Base-by-base conservation (phyloP, 306 rosid genomes). In the Cicer cuneatum region DNA sequence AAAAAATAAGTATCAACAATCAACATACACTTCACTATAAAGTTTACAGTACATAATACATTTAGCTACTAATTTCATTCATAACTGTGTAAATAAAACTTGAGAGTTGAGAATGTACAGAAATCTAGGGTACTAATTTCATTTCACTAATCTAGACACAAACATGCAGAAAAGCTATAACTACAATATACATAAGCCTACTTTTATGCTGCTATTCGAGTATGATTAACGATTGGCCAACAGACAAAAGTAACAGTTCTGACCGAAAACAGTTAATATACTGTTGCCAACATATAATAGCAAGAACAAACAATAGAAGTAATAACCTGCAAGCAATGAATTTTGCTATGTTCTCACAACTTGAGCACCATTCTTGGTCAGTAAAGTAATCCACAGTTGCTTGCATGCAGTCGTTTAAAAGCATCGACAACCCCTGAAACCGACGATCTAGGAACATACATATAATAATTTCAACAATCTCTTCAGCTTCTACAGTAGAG, bases 341-440 rank as follows among this genome's bases (percentile, higher is more conserved):
- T 74, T 89, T 93, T 64, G 94, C 96, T 76, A 93, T 88, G 66
- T 79, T 88, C 58, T 87, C 87, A 80, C 92, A 89, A 81, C 91
- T 86, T 76, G 87, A 60, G 58, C 53, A 40, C 97, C 98, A 93
- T 72, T 93, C 97, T 42, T 71, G 45, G 60, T 91, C 91, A 13
- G 89, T 85, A 77, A 93, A 89, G 89, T 88, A 93, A 82, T 80
- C 53, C 71, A 93, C 81, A 67, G 76, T 72, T 9, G 94, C 84
- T 75, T 84, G 86, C 88, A 91, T 54, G 80, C 92, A 91, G 54
- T 89, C 89, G 16, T 82, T 78, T 83, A 93, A 80, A 79, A 85
- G 91, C 60, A 80, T 60, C 75, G 75, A 42, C 47, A 93, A 78
- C 72, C 98, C 98, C 62, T 87, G 92, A 69, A 91, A 85, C 80